Conservation (phyloP, 2,329 filamentous ascomycete species). For the Simplicillium sp. region DNA sequence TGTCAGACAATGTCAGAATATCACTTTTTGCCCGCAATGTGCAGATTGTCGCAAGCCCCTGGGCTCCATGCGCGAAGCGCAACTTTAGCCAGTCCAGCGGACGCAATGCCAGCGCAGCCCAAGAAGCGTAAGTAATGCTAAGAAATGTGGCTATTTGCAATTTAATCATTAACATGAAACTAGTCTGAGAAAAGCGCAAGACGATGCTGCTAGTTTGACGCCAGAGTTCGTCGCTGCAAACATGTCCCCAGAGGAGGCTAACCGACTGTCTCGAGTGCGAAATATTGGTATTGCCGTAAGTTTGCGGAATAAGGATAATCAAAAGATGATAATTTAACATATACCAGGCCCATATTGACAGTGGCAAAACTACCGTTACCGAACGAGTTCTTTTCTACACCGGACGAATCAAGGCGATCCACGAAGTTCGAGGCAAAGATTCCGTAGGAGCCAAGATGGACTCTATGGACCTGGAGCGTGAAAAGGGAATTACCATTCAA, state of each 20-base stretch:
- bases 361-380: conserved; percentile 92
- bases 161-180: neutral
- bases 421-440: conserved; percentile 94
- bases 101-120: conserved; percentile 23
- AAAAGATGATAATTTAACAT: neutral
- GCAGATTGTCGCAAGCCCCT: conserved; percentile 13
- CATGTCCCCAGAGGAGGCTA: conserved; percentile 69
- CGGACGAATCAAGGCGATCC: conserved; percentile 90
- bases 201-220: conserved; percentile 41
- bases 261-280: conserved; percentile 69
- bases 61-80: conserved; percentile 15
- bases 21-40: conserved; percentile 17
- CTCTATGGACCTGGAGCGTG: conserved; percentile 96
- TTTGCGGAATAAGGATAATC: conserved; percentile 6
- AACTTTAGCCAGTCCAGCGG: conserved; percentile 22
- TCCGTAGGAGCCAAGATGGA: conserved; percentile 98
- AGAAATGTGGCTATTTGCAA: conserved; percentile 1
- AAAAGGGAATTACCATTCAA: conserved; percentile 98
- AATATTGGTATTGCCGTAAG: conserved; percentile 96
- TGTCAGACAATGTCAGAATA: conserved; percentile 17
- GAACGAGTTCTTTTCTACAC: conserved; percentile 98
- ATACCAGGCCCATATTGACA: conserved; percentile 85
- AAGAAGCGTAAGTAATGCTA: conserved; percentile 26
- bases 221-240: conserved; percentile 62
- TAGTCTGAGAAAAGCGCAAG: conserved; percentile 42